A percentile compares a stretch with the other conserved stretches of the same genome.
phyloP scores from a whole-genome alignment of 2,329 filamentous ascomycete genomes.

The Huntiella omanensis region DNA sequence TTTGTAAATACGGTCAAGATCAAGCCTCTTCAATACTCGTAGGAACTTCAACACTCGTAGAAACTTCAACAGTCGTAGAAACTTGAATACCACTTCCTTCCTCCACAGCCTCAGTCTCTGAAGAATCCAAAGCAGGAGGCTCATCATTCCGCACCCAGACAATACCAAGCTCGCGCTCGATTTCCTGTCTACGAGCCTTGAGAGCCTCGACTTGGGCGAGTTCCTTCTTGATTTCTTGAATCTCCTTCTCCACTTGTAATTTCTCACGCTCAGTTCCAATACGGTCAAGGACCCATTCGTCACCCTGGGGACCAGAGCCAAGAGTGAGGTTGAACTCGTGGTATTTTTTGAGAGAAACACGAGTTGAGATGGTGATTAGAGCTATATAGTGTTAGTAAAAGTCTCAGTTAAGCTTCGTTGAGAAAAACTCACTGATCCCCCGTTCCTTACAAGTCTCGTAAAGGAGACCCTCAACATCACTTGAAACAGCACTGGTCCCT shows the following conservation, averaged over 20 bases:
- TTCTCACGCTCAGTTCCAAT: slow-evolving; percentile 92
- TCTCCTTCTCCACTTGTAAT: slow-evolving; percentile 76
- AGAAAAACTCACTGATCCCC: slow-evolving; percentile 58
- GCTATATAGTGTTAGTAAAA: slow-evolving; percentile 29
- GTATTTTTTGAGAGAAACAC: slow-evolving; percentile 86
- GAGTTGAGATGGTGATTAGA: slow-evolving; percentile 86
- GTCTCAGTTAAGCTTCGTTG: neutral
- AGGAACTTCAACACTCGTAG: too few species aligned
- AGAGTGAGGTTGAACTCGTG: slow-evolving; percentile 82
- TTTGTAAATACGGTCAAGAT: too few species aligned
- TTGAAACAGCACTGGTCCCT: slow-evolving; percentile 82
- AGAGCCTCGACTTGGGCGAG: slow-evolving; percentile 67
- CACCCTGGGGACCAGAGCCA: slow-evolving; percentile 60
- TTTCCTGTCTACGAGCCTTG: slow-evolving; percentile 60
- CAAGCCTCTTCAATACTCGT: too few species aligned
- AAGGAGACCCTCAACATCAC: slow-evolving; percentile 80
- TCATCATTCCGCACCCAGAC: slow-evolving; percentile 39
- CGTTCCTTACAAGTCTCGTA: slow-evolving; percentile 87
- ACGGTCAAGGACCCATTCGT: slow-evolving; percentile 79
- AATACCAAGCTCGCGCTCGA: slow-evolving; percentile 59
- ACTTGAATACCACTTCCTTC: too few species aligned
- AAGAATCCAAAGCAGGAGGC: slow-evolving; percentile 11
- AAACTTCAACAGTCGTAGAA: too few species aligned
- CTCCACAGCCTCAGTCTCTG: too few species aligned
- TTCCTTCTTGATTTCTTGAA: slow-evolving; percentile 64